A percentile compares a stretch with the other conserved stretches of the same genome.
phyloP scores from a whole-genome alignment of 202 grass and related monocot species.

The Zizania palustris region DNA sequence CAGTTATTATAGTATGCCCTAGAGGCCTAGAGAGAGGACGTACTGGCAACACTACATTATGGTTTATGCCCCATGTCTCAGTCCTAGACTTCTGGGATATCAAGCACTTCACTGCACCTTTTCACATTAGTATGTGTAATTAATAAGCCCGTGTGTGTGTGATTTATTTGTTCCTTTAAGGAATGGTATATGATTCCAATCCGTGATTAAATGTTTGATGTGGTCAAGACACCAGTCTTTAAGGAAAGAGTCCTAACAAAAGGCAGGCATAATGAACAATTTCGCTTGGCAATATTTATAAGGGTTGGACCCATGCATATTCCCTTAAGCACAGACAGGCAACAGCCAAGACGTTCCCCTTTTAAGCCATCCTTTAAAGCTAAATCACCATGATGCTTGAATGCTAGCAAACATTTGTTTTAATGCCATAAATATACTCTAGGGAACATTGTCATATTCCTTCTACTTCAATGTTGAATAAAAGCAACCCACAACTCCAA shows the following conservation, averaged over 20 bases:
- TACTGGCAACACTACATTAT: conserved; percentile 50
- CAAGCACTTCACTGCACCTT: conserved; percentile 57
- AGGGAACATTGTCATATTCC: conserved; percentile 49
- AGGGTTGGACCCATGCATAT: conserved; percentile 49
- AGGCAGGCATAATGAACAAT: conserved; percentile 49
- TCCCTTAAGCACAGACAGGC: conserved; percentile 42
- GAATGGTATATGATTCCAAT: conserved; percentile 48
- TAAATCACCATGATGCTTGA: conserved; percentile 59
- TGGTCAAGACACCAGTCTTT: conserved; percentile 53
- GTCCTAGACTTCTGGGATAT: conserved; percentile 54
- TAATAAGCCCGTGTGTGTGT: conserved; percentile 47
- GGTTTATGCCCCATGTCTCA: conserved; percentile 38
- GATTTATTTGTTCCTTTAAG: conserved; percentile 47
- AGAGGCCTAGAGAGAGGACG: conserved; percentile 65
- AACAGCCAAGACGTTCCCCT: conserved; percentile 15
- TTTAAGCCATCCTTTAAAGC: conserved; percentile 54
- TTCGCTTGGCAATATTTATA: conserved; percentile 57
- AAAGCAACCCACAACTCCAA: conserved; percentile 41
- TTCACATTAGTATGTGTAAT: conserved; percentile 60
- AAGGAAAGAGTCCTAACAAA: conserved; percentile 58
- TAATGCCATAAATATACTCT: conserved; percentile 50
- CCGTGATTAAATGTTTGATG: conserved; percentile 60
- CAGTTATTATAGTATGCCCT: conserved; percentile 68
- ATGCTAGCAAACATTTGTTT: conserved; percentile 52
- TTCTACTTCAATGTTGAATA: conserved; percentile 42